Evolutionary conservation across 129 eudicot genomes (phyloP), one percentile per base, ranked within the genome.

Genomic region (Apium graveolens): DNA sequence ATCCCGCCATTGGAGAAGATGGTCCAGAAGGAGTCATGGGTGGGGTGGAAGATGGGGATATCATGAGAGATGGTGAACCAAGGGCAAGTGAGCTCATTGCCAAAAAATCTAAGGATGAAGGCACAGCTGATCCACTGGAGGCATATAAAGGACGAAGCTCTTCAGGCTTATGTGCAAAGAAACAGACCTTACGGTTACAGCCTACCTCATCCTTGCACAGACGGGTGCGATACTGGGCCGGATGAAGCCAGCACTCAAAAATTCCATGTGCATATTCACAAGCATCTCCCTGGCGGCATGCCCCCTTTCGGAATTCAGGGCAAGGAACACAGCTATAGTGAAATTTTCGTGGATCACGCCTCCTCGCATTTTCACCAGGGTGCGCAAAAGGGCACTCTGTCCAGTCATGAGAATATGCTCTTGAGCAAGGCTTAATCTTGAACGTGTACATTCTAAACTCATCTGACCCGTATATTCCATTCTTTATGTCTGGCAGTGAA

Each of bases 381-480:
- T 92, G 97, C 49, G 88, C 96, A 79, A 92, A 92, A 2, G 97
- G 97, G 80, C 97, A 92, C 80, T 92, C 97, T 1, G 97, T 92
- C 96, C 97, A 92, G 80, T 92, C 97, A 71, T 92, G 97, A 41
- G 97, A 92, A 82, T 92, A 92, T 73, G 97, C 97, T 83, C 97
- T 88, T 17, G 97, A 92, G 55, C 97, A 92, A 75, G 96, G 96
- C 85, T 90, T 90, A n/a, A 92, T 86, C 85, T 92, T 92, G 80
- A 92, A 92, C 35, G 86, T 81, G 60, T 84, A 92, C 97, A 92
- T 92, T 38, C 97, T 82, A 51, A 92, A 92, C 80, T 92, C 97
- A 84, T 92, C 97, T 5, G 96, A 90, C 44, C 88, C 88, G 73
- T 90, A 92, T 57, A 92, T 82, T 57, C 93, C 96, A 34, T 88